Evolutionary conservation across 208 protist genomes (phyloP).

Genomic region (Leishmania major): DNA sequence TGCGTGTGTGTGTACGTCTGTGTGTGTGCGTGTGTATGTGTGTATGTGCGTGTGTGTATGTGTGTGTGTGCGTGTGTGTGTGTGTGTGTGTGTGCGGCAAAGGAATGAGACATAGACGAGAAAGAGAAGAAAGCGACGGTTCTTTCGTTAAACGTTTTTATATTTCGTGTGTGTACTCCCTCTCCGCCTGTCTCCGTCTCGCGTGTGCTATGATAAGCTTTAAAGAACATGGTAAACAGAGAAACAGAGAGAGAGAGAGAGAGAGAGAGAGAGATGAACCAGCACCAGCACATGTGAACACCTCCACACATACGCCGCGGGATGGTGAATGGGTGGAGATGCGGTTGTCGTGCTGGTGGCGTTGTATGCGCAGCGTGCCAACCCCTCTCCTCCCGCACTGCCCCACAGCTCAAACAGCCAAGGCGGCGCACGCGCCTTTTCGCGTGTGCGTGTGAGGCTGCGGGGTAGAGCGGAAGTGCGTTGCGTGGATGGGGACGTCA

Average conservation of each 20-base stretch:
- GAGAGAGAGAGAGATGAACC: background rate
- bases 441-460: constrained; percentile 4
- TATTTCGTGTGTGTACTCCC: background rate
- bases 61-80: no score
- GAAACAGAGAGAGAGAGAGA: background rate
- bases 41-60: no score
- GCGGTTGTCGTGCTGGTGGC: background rate
- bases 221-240: background rate
- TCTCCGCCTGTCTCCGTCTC: background rate
- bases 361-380: background rate
- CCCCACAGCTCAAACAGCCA: background rate
- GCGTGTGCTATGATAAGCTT: background rate
- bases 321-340: background rate
- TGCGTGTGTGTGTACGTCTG: background rate
- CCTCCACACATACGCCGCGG: background rate
- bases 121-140: background rate
- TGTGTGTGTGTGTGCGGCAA: background rate
- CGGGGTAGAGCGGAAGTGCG: background rate
- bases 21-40: no score
- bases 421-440: background rate
- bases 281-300: background rate
- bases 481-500: background rate
- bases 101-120: background rate
- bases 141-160: background rate
- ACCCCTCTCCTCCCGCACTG: background rate